Evolutionary conservation across 1,284 basidiomycete genomes (phyloP).

Genomic region (Cryptococcus jaspeensis): DNA sequence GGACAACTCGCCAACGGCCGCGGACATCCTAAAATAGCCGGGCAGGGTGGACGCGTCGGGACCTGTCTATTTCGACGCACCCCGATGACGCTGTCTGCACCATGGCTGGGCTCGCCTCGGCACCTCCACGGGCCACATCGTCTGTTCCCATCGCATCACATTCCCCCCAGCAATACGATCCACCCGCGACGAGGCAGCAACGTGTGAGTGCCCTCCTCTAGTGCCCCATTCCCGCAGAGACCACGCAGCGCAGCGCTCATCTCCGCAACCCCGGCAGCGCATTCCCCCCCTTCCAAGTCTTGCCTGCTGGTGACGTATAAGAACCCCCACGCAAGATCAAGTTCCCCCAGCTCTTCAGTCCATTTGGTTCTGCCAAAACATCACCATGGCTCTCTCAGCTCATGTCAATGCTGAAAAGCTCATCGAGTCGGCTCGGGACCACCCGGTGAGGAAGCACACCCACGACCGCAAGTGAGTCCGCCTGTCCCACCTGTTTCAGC

Average conservation of each 20-base stretch:
- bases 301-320: background rate
- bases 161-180: too few relatives aligned
- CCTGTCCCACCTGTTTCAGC: background rate
- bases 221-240: too few relatives aligned
- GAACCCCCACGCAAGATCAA: background rate
- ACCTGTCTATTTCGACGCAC: background rate
- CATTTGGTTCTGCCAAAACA: background rate
- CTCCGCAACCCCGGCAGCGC: too few relatives aligned
- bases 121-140: too few relatives aligned
- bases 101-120: background rate
- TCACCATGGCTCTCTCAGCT: conserved; percentile 41
- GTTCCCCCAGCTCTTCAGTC: background rate
- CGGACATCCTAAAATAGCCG: background rate
- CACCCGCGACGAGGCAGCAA: too few relatives aligned
- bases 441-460: conserved; percentile 37
- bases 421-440: conserved; percentile 40
- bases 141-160: too few relatives aligned
- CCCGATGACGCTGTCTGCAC: background rate
- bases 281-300: background rate
- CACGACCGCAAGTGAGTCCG: conserved; percentile 24
- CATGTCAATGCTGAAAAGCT: conserved; percentile 50
- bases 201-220: too few relatives aligned
- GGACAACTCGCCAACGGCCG: too few relatives aligned
- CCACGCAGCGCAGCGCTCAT: too few relatives aligned
- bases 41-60: too few relatives aligned